These are phyloP conservation scores for Draba incana DNA, from an alignment of 345 rosid genomes.

Conservation along the genomic window DNA sequence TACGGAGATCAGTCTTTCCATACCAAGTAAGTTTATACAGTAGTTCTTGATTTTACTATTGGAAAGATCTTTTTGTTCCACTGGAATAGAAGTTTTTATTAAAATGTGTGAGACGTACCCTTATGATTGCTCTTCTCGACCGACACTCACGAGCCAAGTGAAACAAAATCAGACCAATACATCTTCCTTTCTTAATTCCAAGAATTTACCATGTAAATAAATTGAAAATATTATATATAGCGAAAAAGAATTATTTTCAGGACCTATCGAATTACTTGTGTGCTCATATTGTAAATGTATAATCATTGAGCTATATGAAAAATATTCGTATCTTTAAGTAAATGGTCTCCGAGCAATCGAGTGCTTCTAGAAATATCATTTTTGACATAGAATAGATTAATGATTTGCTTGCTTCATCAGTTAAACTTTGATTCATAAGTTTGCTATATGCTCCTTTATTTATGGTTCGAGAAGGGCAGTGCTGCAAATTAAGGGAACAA, in stretches of 20 bases:
- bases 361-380: constrained; percentile 44
- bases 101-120: constrained; percentile 25
- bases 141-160: constrained; percentile 21
- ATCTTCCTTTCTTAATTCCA: neutral
- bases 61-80: constrained; percentile 13
- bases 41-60: constrained; percentile 33
- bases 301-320: constrained; percentile 43
- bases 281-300: constrained; percentile 40
- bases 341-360: constrained; percentile 34
- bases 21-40: constrained; percentile 18
- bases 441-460: constrained; percentile 20
- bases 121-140: constrained; percentile 17
- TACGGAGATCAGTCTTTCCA: constrained; percentile 33
- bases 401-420: constrained; percentile 15
- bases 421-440: constrained; percentile 28
- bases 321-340: constrained; percentile 3
- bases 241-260: neutral
- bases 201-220: neutral
- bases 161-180: constrained; percentile 5
- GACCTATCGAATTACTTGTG: constrained; percentile 39
- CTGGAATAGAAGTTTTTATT: constrained; percentile 9
- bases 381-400: constrained; percentile 27
- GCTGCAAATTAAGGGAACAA: neutral
- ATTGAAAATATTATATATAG: neutral
- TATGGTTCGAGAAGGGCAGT: constrained; percentile 24